These are phyloP conservation scores for Psilocybe cyanescens DNA, from an alignment of 768 basidiomycete genomes.

Conservation along the genomic window DNA sequence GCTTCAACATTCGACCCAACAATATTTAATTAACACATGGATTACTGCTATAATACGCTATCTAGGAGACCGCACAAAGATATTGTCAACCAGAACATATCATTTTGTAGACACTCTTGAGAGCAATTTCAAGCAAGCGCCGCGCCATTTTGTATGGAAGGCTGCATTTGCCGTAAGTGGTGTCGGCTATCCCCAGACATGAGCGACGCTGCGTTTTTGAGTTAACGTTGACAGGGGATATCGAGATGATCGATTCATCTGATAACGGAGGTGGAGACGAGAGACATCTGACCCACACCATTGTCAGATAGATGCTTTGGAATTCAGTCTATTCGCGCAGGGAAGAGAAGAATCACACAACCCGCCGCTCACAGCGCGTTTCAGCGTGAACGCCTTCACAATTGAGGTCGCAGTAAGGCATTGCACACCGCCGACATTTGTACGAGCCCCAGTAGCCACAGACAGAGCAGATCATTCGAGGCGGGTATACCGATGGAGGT, in stretches of 20 bases:
- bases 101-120: no score
- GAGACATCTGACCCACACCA: neutral
- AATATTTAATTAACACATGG: neutral
- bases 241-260: neutral
- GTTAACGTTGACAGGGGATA: no score
- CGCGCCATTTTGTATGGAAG: no score
- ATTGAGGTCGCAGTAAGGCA: conserved; percentile 75
- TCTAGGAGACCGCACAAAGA: neutral
- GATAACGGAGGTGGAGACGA: neutral
- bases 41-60: neutral
- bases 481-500: conserved; percentile 62
- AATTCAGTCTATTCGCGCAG: neutral
- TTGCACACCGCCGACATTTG: conserved; percentile 75
- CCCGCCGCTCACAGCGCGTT: conserved; percentile 79
- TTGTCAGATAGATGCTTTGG: neutral
- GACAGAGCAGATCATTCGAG: conserved; percentile 79
- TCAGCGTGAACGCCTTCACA: conserved; percentile 79
- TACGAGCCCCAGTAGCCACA: conserved; percentile 87
- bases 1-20: neutral
- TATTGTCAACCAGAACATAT: neutral
- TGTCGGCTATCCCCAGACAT: no score
- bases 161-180: neutral
- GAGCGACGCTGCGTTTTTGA: no score
- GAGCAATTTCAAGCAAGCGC: no score
- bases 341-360: conserved; percentile 41